Evolutionary conservation across 1,139 yeast genomes (phyloP).

Genomic region (Geotrichum fermentans): DNA sequence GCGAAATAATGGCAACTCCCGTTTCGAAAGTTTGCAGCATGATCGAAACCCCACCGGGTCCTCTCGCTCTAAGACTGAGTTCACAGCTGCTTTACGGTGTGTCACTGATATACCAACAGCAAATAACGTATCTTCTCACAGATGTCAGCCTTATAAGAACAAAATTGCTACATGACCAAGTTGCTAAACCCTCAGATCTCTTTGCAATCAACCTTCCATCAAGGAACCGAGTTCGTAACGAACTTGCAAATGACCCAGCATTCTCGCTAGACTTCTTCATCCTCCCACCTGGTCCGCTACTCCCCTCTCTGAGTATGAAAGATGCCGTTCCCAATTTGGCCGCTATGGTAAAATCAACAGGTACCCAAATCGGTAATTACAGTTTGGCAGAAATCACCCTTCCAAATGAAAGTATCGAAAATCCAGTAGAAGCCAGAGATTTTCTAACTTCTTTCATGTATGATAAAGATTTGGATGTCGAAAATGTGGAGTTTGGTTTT

Average conservation of each 20-base stretch:
- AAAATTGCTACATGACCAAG: conserved; percentile 3
- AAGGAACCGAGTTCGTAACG: conserved; percentile 4
- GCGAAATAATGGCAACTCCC: conserved; percentile 15
- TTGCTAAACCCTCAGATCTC: neutral
- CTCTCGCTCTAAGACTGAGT: conserved; percentile 18
- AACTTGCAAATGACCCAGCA: conserved; percentile 15
- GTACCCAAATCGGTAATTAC: neutral
- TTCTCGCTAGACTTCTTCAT: conserved; percentile 15
- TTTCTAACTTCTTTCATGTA: conserved; percentile 4
- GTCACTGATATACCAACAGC: conserved; percentile 17
- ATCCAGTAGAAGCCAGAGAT: conserved; percentile 1
- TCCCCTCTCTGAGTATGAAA: conserved; percentile 1
- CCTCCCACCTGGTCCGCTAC: conserved; percentile 8
- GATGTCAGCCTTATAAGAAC: conserved; percentile 8
- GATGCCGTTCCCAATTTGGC: neutral
- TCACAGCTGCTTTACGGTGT: conserved; percentile 19
- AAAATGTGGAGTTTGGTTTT: conserved; percentile 11
- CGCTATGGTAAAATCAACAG: neutral
- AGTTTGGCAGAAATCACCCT: conserved; percentile 11
- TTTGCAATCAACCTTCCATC: neutral
- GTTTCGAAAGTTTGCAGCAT: conserved; percentile 17
- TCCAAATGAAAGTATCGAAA: conserved; percentile 10
- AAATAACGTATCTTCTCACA: conserved; percentile 11
- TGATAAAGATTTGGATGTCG: conserved; percentile 9
- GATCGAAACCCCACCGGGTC: conserved; percentile 17